Evolutionary conservation across 257 asterid genomes (phyloP).

Genomic region (Hygrophila difformis): DNA sequence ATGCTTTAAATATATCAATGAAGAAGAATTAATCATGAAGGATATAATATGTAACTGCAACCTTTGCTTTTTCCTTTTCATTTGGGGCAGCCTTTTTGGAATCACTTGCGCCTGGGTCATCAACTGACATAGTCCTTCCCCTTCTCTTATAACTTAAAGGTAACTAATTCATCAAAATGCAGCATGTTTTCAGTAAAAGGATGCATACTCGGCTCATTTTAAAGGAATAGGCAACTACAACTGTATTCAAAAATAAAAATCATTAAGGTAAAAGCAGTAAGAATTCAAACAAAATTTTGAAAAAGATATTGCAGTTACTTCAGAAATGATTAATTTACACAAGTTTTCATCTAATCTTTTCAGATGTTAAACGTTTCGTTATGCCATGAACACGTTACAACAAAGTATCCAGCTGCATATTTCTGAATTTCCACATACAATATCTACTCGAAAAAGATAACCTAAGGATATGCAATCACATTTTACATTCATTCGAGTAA

Average conservation of each 20-base stretch:
- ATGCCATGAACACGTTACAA: not conserved
- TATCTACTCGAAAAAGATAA: not conserved
- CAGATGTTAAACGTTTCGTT: not conserved
- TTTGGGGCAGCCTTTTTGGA: slow-evolving; percentile 17
- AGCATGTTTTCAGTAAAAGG: slow-evolving; percentile 6
- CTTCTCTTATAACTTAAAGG: slow-evolving; percentile 9
- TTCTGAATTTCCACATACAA: not conserved
- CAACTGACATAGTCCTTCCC: slow-evolving; percentile 29
- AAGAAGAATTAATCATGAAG: not conserved
- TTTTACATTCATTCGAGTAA: no score
- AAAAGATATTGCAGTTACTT: not conserved
- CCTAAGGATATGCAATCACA: not conserved
- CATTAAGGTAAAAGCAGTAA: no score
- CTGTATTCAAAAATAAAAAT: no score
- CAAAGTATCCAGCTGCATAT: not conserved
- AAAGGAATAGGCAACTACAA: no score
- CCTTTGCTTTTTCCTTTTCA: slow-evolving; percentile 42
- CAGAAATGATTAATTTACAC: not conserved
- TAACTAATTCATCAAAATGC: slow-evolving; percentile 10
- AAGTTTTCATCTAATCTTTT: not conserved
- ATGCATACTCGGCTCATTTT: no score
- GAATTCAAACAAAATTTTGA: no score
- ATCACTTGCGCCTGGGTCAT: slow-evolving; percentile 16
- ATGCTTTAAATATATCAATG: not conserved
- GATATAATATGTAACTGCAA: not conserved